Conservation (phyloP, 1,284 basidiomycete species). For the Somion occarium region DNA sequence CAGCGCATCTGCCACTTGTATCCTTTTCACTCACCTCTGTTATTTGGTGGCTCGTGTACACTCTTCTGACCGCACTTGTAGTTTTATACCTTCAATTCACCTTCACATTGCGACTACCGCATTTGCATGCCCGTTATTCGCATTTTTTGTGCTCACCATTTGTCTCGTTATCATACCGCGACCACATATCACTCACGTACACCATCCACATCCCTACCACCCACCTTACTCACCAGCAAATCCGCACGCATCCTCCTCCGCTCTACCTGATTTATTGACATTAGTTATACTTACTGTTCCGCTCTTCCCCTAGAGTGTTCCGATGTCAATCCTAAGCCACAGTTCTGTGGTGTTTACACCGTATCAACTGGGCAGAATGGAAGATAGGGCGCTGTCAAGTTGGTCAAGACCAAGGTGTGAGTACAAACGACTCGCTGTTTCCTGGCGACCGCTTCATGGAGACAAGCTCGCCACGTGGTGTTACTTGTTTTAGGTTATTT, state of each 20-base stretch:
- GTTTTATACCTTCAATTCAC: neutral
- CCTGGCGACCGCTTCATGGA: neutral
- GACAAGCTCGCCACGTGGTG: neutral
- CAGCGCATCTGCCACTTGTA: neutral
- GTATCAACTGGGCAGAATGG: neutral
- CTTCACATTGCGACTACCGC: neutral
- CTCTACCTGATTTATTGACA: constrained; percentile 2
- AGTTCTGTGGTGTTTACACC: neutral
- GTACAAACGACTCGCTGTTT: neutral
- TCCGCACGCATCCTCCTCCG: neutral
- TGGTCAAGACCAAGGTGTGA: neutral
- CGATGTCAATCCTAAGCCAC: neutral
- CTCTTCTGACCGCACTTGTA: neutral
- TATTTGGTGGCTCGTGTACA: neutral
- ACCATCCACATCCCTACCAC: constrained; percentile 2
- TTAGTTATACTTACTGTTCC: constrained; percentile 8
- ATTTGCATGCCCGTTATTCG: neutral
- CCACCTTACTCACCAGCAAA: neutral
- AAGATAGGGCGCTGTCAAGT: neutral
- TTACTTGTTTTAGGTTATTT: neutral
- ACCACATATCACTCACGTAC: neutral
- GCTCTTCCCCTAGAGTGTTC: constrained; percentile 1
- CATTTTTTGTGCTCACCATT: neutral
- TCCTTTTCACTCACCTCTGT: neutral
- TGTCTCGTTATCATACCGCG: neutral